phyloP scores from a whole-genome alignment of 1,284 basidiomycete species.

The Moesziomyces sp. region DNA sequence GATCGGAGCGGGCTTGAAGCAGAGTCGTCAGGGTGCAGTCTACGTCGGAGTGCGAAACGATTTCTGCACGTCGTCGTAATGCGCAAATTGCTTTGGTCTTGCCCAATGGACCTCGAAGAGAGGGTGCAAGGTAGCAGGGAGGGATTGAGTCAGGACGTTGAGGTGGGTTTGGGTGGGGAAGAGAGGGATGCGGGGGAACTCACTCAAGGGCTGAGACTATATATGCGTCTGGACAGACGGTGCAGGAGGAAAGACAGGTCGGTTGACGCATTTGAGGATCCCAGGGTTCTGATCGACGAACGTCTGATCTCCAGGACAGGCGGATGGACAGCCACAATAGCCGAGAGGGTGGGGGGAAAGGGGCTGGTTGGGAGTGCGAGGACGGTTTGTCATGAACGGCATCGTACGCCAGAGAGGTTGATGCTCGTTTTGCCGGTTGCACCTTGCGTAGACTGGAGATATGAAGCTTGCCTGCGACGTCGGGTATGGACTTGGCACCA shows the following conservation, averaged over 20 bases:
- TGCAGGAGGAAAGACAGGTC: not conserved
- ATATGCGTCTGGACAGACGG: not conserved
- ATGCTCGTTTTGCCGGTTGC: not conserved
- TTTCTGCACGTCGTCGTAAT: not conserved
- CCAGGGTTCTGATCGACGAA: not conserved
- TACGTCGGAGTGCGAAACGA: not conserved
- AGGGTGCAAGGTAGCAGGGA: not conserved
- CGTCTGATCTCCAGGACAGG: not conserved
- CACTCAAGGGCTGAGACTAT: not conserved
- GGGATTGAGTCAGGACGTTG: not conserved
- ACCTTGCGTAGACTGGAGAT: not conserved
- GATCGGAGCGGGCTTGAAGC: not conserved
- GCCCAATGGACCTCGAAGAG: not conserved
- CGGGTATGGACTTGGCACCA: not conserved
- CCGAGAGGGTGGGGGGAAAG: not conserved
- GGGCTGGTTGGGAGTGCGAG: not conserved
- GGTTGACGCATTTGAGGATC: too few species aligned
- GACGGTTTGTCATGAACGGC: not conserved
- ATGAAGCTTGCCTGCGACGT: not conserved
- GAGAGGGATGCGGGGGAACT: not conserved
- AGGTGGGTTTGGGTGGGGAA: not conserved
- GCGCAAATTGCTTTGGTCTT: not conserved
- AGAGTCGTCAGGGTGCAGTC: not conserved
- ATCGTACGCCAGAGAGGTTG: not conserved
- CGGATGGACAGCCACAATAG: not conserved